phyloP scores from a whole-genome alignment of 441 rosid species.

The Eruca vesicaria region DNA sequence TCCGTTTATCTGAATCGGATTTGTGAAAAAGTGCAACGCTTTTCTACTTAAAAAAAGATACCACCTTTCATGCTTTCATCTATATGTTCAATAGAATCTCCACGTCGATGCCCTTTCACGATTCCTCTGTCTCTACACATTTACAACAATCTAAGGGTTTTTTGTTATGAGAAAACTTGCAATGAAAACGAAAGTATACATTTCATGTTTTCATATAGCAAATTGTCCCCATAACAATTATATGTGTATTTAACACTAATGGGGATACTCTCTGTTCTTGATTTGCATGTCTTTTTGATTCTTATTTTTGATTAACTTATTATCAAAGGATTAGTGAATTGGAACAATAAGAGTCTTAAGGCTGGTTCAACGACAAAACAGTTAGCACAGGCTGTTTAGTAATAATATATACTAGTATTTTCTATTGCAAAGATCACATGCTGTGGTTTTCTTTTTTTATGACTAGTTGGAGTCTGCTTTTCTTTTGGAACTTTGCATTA shows the following conservation, averaged over 20 bases:
- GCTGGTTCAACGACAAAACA: conserved; percentile 41
- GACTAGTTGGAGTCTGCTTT: conserved; percentile 41
- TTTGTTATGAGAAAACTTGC: not conserved
- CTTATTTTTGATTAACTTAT: not conserved
- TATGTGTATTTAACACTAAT: not conserved
- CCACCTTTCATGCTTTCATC: conserved; percentile 6
- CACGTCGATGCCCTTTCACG: not conserved
- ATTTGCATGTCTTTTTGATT: not conserved
- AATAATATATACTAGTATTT: conserved; percentile 43
- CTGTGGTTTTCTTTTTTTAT: too few species aligned
- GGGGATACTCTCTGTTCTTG: conserved; percentile 1
- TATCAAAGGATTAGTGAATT: not conserved
- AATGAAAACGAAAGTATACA: not conserved
- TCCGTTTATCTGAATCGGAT: not conserved
- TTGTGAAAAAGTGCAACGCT: conserved; percentile 11
- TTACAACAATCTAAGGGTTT: not conserved
- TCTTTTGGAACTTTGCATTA: conserved; percentile 33
- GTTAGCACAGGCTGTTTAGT: conserved; percentile 46
- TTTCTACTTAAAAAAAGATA: conserved; percentile 1
- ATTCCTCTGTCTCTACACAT: not conserved
- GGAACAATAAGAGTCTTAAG: conserved; percentile 17
- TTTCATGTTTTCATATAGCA: conserved; percentile 9
- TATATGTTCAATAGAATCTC: conserved; percentile 9
- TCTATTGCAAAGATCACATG: conserved; percentile 45
- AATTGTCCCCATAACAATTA: not conserved